A percentile compares a stretch with the other conserved stretches of the same genome.
phyloP scores from a whole-genome alignment of 495 filamentous ascomycete species.

The Daldinia loculata region DNA sequence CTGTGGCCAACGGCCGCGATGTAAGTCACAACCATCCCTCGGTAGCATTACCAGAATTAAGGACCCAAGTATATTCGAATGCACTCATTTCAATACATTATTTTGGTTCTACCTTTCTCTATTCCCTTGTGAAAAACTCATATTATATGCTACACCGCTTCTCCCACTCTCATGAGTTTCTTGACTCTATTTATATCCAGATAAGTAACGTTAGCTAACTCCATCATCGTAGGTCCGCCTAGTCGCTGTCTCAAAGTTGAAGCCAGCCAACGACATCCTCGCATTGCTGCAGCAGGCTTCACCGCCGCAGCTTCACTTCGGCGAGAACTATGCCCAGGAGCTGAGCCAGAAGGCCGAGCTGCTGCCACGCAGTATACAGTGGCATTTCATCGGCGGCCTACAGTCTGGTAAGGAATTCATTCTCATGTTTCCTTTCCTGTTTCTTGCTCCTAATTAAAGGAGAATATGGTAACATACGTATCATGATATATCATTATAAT shows the following conservation, averaged over 20 bases:
- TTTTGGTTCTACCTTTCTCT: not conserved
- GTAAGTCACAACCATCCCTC: constrained; percentile 44
- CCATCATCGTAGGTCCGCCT: constrained; percentile 73
- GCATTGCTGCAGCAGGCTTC: constrained; percentile 71
- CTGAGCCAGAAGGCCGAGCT: constrained; percentile 83
- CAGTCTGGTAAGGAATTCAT: constrained; percentile 62
- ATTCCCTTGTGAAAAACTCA: not conserved
- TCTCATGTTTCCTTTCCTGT: no score
- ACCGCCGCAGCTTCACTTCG: constrained; percentile 78
- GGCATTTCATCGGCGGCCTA: constrained; percentile 96
- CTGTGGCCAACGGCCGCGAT: constrained; percentile 56
- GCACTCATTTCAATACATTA: not conserved
- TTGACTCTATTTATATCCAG: not conserved
- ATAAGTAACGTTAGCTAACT: not conserved
- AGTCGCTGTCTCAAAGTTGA: constrained; percentile 93
- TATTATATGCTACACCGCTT: not conserved
- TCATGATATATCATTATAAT: no score
- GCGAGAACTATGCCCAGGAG: constrained; percentile 97
- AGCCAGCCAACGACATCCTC: constrained; percentile 87
- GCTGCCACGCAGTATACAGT: constrained; percentile 78
- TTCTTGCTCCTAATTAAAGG: no score
- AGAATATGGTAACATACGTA: no score
- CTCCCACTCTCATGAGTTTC: not conserved
- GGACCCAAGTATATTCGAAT: not conserved
- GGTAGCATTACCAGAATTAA: not conserved